Conservation (phyloP, 2,329 filamentous ascomycete genomes). For the Aspergillus cejpii region DNA sequence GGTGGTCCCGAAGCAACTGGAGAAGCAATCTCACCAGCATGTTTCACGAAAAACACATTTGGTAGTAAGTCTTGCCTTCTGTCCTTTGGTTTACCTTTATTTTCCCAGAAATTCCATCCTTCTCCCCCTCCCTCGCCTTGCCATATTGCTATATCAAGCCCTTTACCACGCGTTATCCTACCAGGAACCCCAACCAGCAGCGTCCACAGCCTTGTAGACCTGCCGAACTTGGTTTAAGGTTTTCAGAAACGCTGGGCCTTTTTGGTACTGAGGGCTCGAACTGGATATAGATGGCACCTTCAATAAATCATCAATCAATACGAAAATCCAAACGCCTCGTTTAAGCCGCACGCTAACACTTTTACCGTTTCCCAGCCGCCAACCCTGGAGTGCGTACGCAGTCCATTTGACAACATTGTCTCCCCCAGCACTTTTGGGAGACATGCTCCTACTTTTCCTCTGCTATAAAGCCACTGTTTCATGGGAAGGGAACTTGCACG, state of each 20-base stretch:
- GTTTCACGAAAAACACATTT: constrained; percentile 73
- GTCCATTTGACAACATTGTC: constrained; percentile 89
- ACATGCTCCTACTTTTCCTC: constrained; percentile 64
- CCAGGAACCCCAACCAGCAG: no score
- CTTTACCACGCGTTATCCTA: no score
- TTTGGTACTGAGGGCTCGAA: no score
- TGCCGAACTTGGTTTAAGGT: no score
- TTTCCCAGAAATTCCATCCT: not conserved
- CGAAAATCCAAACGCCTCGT: constrained; percentile 6
- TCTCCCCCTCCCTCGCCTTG: not conserved
- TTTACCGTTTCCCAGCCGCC: constrained; percentile 54
- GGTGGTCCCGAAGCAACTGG: constrained; percentile 98
- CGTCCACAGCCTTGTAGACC: no score
- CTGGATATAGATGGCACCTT: constrained; percentile 3
- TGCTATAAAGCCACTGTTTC: constrained; percentile 62
- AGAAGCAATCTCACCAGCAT: constrained; percentile 91
- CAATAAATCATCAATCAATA: no score
- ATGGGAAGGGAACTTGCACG: constrained; percentile 52
- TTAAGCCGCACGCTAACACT: constrained; percentile 23
- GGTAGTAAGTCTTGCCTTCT: constrained; percentile 60
- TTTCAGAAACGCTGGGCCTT: no score
- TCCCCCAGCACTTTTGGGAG: constrained; percentile 73
- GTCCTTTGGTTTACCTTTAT: constrained; percentile 1
- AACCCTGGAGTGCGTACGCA: constrained; percentile 89
- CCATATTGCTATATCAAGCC: not conserved